Evolutionary conservation across 1,139 yeast species (phyloP).

Genomic region (Suhomyces atakaporum): DNA sequence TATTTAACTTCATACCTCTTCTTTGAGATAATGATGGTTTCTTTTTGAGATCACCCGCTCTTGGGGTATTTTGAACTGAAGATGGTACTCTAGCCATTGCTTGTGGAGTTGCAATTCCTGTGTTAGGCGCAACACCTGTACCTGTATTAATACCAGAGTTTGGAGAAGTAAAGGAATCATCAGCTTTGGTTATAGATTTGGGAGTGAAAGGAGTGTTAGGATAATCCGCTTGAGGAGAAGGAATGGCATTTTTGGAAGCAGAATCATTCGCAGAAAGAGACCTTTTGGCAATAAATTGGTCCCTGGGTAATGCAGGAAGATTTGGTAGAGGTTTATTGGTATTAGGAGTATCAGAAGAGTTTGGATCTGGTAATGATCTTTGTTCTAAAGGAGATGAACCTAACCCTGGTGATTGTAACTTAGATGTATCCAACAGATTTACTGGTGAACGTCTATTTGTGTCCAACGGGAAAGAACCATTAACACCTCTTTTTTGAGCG

Average conservation of each 20-base stretch:
- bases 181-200: too few relatives aligned
- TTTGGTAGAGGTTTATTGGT: conserved; percentile 5
- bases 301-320: conserved; percentile 1
- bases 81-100: conserved; percentile 25
- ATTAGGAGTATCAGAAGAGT: too few relatives aligned
- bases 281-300: conserved; percentile 9
- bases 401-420: too few relatives aligned
- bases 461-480: too few relatives aligned
- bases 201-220: neutral
- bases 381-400: too few relatives aligned
- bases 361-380: too few relatives aligned
- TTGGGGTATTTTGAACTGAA: conserved; percentile 14
- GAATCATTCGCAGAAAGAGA: conserved; percentile 16
- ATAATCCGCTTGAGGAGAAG: conserved; percentile 17
- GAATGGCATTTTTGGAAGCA: conserved; percentile 12
- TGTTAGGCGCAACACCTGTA: too few relatives aligned
- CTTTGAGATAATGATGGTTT: conserved; percentile 60
- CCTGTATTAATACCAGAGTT: too few relatives aligned
- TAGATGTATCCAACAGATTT: too few relatives aligned
- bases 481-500: too few relatives aligned
- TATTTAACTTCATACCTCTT: conserved; percentile 55
- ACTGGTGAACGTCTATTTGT: too few relatives aligned
- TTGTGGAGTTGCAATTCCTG: conserved; percentile 18
- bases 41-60: conserved; percentile 28
- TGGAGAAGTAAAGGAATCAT: too few relatives aligned